Evolutionary conservation across 2,329 filamentous ascomycete genomes (phyloP).

Genomic region (Diatrype stigma): DNA sequence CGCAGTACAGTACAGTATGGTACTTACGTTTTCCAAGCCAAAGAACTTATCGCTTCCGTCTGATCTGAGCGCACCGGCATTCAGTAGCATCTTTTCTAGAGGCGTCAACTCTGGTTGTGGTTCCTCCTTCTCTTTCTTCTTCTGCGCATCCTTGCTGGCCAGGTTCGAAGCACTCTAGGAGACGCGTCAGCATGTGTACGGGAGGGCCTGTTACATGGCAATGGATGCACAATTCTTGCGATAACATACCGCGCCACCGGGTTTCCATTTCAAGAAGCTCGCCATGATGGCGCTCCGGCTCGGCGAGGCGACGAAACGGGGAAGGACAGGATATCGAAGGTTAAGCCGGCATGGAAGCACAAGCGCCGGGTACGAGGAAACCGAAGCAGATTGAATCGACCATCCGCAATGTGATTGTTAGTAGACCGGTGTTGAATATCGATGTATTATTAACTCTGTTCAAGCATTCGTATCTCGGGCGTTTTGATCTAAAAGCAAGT

Average conservation of each 20-base stretch:
- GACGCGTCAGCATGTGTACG: constrained; percentile 22
- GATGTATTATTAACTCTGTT: neutral
- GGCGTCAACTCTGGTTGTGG: constrained; percentile 56
- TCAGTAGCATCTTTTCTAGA: constrained; percentile 71
- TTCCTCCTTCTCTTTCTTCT: constrained; percentile 59
- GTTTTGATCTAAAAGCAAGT: neutral
- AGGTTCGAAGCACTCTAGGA: constrained; percentile 40
- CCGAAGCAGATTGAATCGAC: neutral
- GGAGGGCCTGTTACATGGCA: neutral
- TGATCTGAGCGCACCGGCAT: constrained; percentile 72
- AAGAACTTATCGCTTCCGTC: constrained; percentile 98
- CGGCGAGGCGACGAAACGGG: neutral
- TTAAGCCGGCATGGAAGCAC: neutral
- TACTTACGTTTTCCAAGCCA: constrained; percentile 86
- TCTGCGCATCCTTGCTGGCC: constrained; percentile 41
- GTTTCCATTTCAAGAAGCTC: constrained; percentile 57
- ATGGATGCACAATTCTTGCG: constrained; percentile 2
- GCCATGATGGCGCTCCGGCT: constrained; percentile 39
- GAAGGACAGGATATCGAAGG: neutral
- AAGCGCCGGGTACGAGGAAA: neutral
- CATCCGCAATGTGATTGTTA: neutral
- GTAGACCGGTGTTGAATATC: neutral
- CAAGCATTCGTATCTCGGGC: neutral
- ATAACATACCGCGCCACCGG: constrained; percentile 48
- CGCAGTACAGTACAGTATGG: constrained; percentile 5